Evolutionary conservation across 2,329 filamentous ascomycete genomes (phyloP).

Genomic region (Fusarium bactridioides): DNA sequence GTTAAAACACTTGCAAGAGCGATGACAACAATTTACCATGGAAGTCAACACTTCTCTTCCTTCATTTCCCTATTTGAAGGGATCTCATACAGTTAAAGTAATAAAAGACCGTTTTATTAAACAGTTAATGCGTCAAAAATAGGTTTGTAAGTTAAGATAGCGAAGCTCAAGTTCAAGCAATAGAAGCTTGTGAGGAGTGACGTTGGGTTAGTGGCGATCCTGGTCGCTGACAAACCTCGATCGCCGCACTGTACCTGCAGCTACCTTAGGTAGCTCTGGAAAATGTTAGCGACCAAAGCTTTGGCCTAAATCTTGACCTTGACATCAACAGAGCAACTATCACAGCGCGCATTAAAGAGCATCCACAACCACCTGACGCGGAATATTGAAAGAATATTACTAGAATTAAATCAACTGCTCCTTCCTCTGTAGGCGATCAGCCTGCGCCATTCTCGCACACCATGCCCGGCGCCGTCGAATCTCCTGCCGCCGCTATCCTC

Average conservation of each 20-base stretch:
- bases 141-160: not conserved
- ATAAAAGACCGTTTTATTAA: not conserved
- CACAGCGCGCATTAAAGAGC: not conserved
- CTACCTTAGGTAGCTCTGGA: conserved; percentile 1
- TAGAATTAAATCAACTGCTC: not conserved
- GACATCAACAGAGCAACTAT: conserved; percentile 10
- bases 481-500: conserved; percentile 58
- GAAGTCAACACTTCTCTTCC: not conserved
- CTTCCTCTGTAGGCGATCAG: conserved; percentile 4
- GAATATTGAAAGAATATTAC: not conserved
- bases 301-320: not conserved
- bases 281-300: conserved; percentile 18
- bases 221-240: conserved; percentile 30
- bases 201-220: conserved; percentile 6
- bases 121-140: not conserved
- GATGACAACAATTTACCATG: not conserved
- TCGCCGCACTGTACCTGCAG: conserved; percentile 12
- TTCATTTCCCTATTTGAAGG: not conserved
- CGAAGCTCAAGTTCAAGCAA: not conserved
- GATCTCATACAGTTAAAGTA: not conserved
- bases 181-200: conserved; percentile 12
- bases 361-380: not conserved
- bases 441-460: conserved; percentile 21
- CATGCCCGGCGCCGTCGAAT: conserved; percentile 45
- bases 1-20: not conserved